Evolutionary conservation across 768 basidiomycete species (phyloP), one percentile per base, ranked within the genome.

Genomic region (Thelephora ganbajun): DNA sequence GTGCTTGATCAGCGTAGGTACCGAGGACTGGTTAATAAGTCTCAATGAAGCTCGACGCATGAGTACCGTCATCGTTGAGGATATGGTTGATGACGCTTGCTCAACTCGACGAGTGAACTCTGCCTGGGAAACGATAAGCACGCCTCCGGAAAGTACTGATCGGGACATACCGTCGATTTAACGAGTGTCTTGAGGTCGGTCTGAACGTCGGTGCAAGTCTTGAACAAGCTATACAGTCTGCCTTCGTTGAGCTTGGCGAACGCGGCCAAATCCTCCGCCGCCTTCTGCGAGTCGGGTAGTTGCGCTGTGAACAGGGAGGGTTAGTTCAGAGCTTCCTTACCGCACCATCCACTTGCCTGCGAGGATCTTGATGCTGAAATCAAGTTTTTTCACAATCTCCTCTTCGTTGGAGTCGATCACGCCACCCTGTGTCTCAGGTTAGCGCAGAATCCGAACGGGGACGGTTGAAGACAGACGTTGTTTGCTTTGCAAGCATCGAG

Each of bases 161-260:
- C 57, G 22, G 33, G 5, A 54, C 76, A 52, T 46, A 90, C 89
- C 39, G 75, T 75, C 6, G 87, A 70, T 63, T 93, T 97, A 49
- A 83, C 69, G 7, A 93, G 68, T 5, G 71, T 70, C 62, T 84
- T 89, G 20, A 97, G 63, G 57, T 93, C 88, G 0, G 84, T 80
- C 56, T 90, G 83, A 0, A 83, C 69, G 60, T 96, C 91, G 68
- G 88, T 72, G 53, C 86, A 82, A 0, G 74, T 82, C 61, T 79
- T 83, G 35, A 92, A 68, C 11, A 92, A 68, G 62, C 83, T 91
- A 69, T 91, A 97, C 6, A 93, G 67, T 35, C 90, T 73, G 19
- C 72, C 71, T 59, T 94, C 91, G 59, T 98, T 97, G 37, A 82
- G 64, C 50, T 83, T 84, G 0, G 93, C 92, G 54, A 98, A 99